phyloP scores from a whole-genome alignment of 306 rosid genomes.

The Prunus armeniaca region DNA sequence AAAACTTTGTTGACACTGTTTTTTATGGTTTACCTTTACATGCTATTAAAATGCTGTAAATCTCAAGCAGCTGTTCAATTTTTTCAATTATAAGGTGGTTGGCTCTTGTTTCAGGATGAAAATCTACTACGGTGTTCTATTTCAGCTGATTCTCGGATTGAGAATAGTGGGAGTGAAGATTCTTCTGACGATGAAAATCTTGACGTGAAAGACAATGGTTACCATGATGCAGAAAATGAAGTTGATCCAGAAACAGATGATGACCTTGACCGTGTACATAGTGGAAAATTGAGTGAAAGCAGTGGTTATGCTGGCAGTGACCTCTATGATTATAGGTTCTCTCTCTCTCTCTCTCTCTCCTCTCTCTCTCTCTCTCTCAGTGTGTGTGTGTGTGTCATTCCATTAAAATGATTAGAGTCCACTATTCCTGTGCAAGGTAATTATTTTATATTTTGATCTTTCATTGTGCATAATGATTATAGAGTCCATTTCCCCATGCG shows the following conservation, averaged over 20 bases:
- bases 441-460: not conserved
- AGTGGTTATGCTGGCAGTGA: slow-evolving; percentile 98
- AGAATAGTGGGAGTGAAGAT: slow-evolving; percentile 84
- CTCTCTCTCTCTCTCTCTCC: slow-evolving; percentile 19
- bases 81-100: slow-evolving; percentile 1
- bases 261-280: slow-evolving; percentile 75
- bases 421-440: not conserved
- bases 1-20: not conserved
- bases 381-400: not conserved
- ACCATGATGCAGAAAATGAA: slow-evolving; percentile 94
- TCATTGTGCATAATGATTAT: not conserved
- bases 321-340: slow-evolving; percentile 92
- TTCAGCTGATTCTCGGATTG: slow-evolving; percentile 93
- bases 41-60: not conserved
- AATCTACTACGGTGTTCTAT: slow-evolving; percentile 87
- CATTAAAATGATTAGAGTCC: not conserved
- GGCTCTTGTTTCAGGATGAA: slow-evolving; percentile 67
- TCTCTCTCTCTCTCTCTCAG: not conserved
- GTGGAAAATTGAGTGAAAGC: slow-evolving; percentile 96
- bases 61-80: not conserved
- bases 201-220: slow-evolving; percentile 83
- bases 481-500: not conserved
- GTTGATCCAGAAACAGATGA: slow-evolving; percentile 92
- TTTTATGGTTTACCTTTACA: not conserved
- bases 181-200: slow-evolving; percentile 80